These are phyloP conservation scores for Fonsecaea nubica DNA, from an alignment of 2,329 filamentous ascomycete genomes.

Conservation along the genomic window DNA sequence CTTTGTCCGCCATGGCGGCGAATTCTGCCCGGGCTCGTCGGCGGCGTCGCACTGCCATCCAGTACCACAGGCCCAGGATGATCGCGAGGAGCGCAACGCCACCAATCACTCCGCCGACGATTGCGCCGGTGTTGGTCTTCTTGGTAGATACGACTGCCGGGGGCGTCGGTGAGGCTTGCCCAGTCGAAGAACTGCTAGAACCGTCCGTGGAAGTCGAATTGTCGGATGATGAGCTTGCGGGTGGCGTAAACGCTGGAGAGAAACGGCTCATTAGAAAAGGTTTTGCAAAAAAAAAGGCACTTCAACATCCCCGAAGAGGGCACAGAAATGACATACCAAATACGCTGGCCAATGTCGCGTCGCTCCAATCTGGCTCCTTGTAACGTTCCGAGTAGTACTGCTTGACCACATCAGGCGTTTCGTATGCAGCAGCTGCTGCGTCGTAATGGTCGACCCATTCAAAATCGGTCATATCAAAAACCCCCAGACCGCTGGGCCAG, in stretches of 20 bases:
- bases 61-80: conserved; percentile 16
- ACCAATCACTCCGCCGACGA: conserved; percentile 31
- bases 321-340: conserved; percentile 19
- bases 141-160: neutral
- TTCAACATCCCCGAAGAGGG: neutral
- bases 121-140: conserved; percentile 11
- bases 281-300: neutral
- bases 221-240: conserved; percentile 5
- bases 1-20: neutral
- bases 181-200: neutral
- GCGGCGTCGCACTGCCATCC: conserved; percentile 5
- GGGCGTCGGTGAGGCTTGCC: neutral
- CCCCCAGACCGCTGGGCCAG: conserved; percentile 48
- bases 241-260: conserved; percentile 3
- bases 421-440: conserved; percentile 46
- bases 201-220: conserved; percentile 7
- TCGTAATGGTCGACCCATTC: conserved; percentile 48
- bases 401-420: conserved; percentile 42
- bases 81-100: conserved; percentile 26
- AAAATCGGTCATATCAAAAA: conserved; percentile 51
- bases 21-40: conserved; percentile 1
- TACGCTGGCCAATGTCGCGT: conserved; percentile 14
- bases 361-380: conserved; percentile 24
- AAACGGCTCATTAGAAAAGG: neutral
- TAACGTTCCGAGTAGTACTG: conserved; percentile 44